These are phyloP conservation scores for Eucalyptus caleyi DNA, from an alignment of 345 rosid species.

Conservation along the genomic window DNA sequence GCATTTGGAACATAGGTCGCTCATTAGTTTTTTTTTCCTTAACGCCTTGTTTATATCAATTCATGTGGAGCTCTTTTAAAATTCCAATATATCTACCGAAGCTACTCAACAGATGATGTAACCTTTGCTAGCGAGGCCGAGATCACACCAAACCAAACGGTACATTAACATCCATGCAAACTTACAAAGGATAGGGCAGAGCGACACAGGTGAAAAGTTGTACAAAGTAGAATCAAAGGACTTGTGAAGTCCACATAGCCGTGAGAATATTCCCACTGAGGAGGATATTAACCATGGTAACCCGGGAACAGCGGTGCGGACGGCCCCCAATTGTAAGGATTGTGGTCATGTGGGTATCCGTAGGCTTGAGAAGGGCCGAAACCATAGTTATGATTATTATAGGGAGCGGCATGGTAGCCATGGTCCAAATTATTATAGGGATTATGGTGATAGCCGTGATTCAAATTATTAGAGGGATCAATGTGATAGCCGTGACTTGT, in stretches of 20 bases:
- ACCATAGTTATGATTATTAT: not conserved
- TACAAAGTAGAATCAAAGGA: not conserved
- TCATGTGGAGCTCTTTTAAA: not conserved
- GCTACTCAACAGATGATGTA: not conserved
- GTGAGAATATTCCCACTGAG: not conserved
- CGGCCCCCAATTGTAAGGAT: not conserved
- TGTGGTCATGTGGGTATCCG: not conserved
- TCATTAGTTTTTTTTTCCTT: not conserved
- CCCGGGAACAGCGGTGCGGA: not conserved
- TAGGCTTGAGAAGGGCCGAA: not conserved
- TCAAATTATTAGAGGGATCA: too few species aligned
- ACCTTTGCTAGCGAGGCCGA: not conserved
- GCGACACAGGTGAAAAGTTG: not conserved
- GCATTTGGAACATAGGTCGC: not conserved
- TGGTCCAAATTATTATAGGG: too few species aligned
- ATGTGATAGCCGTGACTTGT: rapidly evolving
- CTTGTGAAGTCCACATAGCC: not conserved
- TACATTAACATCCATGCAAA: not conserved
- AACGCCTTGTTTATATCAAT: not conserved
- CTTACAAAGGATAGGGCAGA: not conserved
- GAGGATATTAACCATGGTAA: not conserved
- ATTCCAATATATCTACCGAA: not conserved
- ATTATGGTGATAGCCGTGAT: too few species aligned
- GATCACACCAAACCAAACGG: not conserved
- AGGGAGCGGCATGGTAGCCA: too few species aligned